Evolutionary conservation across 495 filamentous ascomycete species (phyloP).

Genomic region (Echria macrotheca): DNA sequence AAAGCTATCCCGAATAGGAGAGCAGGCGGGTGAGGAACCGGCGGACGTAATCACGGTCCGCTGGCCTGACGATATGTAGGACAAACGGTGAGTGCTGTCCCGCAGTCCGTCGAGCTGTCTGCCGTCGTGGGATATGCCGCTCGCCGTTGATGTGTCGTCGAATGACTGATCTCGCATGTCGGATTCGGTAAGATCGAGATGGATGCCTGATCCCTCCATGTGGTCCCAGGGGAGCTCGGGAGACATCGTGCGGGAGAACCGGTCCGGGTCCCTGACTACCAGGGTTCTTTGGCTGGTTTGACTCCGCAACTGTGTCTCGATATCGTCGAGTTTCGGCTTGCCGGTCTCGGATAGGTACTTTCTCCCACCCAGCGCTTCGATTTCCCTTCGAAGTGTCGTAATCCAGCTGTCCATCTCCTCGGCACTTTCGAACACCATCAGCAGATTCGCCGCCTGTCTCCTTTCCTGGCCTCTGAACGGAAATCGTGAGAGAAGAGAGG

Average conservation of each 20-base stretch:
- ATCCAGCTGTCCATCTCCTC: slow-evolving; percentile 88
- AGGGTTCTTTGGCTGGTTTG: slow-evolving; percentile 47
- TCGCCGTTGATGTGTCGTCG: slow-evolving; percentile 44
- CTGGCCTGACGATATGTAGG: slow-evolving; percentile 56
- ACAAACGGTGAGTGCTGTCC: slow-evolving; percentile 53
- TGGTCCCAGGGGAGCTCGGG: slow-evolving; percentile 29
- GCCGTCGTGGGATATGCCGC: slow-evolving; percentile 45
- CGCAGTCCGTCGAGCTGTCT: slow-evolving; percentile 45
- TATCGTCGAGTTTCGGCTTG: slow-evolving; percentile 33
- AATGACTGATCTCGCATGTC: slow-evolving; percentile 27
- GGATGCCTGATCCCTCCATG: slow-evolving; percentile 18
- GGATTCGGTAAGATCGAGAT: slow-evolving; percentile 19
- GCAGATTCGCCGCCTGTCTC: slow-evolving; percentile 58
- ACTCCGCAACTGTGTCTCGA: slow-evolving; percentile 33
- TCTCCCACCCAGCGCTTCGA: slow-evolving; percentile 64
- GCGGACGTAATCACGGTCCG: slow-evolving; percentile 51
- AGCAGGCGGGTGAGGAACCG: slow-evolving; percentile 48
- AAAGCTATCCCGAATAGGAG: slow-evolving; percentile 44
- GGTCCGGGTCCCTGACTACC: slow-evolving; percentile 47
- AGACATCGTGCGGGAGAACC: slow-evolving; percentile 34
- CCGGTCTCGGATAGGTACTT: slow-evolving; percentile 58
- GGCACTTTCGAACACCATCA: slow-evolving; percentile 75
- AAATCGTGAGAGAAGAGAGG: slow-evolving; percentile 66
- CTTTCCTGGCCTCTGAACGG: slow-evolving; percentile 60
- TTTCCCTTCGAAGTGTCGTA: slow-evolving; percentile 57